A percentile compares a stretch with the other conserved stretches of the same genome.
Evolutionary conservation across 176 grass and related monocot genomes (phyloP).

Genomic region (Poa pratensis): DNA sequence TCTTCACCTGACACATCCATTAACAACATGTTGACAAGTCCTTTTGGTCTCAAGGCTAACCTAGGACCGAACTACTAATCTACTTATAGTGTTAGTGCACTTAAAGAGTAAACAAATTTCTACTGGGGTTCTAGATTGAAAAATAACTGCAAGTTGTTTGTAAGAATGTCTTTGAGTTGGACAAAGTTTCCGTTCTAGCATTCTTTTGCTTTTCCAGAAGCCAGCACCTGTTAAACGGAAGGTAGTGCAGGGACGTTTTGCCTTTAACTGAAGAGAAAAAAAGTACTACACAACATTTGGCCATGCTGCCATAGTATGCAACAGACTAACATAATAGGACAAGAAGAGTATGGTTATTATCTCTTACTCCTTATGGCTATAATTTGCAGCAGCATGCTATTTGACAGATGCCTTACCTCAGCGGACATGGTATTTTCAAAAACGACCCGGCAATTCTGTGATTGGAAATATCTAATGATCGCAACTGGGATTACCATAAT

Average conservation of each 20-base stretch:
- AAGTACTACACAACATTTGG: not conserved
- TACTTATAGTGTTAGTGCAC: not conserved
- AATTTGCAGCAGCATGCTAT: slow-evolving; percentile 4
- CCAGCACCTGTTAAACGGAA: not conserved
- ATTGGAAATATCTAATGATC: not conserved
- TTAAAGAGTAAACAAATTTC: not conserved
- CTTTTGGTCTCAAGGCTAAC: not conserved
- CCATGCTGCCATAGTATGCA: not conserved
- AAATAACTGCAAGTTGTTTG: not conserved
- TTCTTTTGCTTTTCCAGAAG: not conserved
- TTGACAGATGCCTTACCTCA: not conserved
- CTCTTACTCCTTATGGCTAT: not conserved
- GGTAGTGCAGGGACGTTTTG: not conserved
- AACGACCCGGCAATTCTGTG: not conserved
- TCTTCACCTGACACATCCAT: not conserved
- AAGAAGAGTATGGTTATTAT: not conserved
- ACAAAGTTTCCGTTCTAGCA: not conserved
- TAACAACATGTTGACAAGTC: not conserved
- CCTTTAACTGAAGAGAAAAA: not conserved
- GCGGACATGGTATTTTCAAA: not conserved
- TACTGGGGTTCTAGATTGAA: not conserved
- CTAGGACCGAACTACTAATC: not conserved
- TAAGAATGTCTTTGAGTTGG: not conserved
- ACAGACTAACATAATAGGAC: not conserved
- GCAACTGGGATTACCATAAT: not conserved